These are phyloP conservation scores for Cercophora newfieldiana DNA, from an alignment of 495 filamentous ascomycete genomes.

Conservation along the genomic window DNA sequence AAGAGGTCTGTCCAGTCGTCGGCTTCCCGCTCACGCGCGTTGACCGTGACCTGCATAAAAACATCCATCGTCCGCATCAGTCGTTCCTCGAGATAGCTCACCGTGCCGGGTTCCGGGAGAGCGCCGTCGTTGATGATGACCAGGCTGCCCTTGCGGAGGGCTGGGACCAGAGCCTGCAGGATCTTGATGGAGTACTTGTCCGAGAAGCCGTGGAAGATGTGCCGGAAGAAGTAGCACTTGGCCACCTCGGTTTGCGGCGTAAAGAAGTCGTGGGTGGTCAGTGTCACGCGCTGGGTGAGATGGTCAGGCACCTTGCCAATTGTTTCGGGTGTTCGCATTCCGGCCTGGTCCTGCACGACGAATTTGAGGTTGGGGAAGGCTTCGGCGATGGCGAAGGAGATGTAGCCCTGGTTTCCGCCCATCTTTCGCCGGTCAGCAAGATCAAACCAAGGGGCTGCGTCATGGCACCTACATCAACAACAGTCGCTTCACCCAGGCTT, in stretches of 20 bases:
- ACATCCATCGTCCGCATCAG: slow-evolving; percentile 31
- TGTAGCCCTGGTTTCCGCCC: slow-evolving; percentile 32
- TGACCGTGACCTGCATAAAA: slow-evolving; percentile 29
- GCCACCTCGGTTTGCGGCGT: slow-evolving; percentile 47
- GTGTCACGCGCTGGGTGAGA: slow-evolving; percentile 21
- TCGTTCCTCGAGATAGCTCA: slow-evolving; percentile 25
- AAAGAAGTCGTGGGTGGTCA: slow-evolving; percentile 53
- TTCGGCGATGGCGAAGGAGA: slow-evolving; percentile 28
- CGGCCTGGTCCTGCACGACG: slow-evolving; percentile 30
- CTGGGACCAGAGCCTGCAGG: slow-evolving; percentile 51
- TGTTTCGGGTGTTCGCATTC: slow-evolving; percentile 25
- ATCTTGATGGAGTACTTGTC: slow-evolving; percentile 55
- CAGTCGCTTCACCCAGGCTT: slow-evolving; percentile 19
- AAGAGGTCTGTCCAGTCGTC: slow-evolving; percentile 32
- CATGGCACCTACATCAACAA: slow-evolving; percentile 23
- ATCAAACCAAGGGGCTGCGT: background rate
- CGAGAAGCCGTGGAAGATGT: slow-evolving; percentile 56
- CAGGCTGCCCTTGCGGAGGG: slow-evolving; percentile 47
- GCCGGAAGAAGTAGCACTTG: slow-evolving; percentile 53
- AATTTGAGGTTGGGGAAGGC: slow-evolving; percentile 25
- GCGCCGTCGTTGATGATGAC: slow-evolving; percentile 52
- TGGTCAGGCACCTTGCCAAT: slow-evolving; percentile 25
- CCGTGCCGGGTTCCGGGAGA: slow-evolving; percentile 37
- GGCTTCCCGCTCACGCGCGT: slow-evolving; percentile 30
- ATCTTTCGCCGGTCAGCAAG: slow-evolving; percentile 13